phyloP scores from a whole-genome alignment of 176 grass and related monocot species.

The Oryza rufipogon region DNA sequence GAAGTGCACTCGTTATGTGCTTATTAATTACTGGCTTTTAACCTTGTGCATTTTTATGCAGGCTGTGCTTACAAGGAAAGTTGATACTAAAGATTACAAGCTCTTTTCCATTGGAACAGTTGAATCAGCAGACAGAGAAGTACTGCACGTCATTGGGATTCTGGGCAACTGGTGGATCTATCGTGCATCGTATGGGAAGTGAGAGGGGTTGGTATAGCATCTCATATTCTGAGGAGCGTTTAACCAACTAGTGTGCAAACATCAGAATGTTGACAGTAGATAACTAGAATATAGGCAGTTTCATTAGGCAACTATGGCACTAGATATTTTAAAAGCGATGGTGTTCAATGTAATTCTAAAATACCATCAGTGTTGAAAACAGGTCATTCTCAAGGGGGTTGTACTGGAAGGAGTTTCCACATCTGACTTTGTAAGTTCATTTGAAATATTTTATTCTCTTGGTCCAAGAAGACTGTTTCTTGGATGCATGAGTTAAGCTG shows the following conservation, averaged over 20 bases:
- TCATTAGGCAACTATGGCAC: background rate
- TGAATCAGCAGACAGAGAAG: constrained; percentile 56
- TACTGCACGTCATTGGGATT: constrained; percentile 69
- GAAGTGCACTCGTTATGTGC: background rate
- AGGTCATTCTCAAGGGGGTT: background rate
- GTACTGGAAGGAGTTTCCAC: background rate
- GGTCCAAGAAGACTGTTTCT: background rate
- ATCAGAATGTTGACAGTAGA: background rate
- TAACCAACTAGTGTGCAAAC: background rate
- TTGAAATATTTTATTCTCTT: background rate
- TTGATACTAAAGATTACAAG: constrained; percentile 77
- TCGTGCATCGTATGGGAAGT: constrained; percentile 43
- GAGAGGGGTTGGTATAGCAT: constrained; percentile 23
- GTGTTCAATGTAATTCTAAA: constrained; percentile 19
- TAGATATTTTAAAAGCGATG: background rate
- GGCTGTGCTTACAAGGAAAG: constrained; percentile 67
- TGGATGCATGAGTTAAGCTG: constrained; percentile 5
- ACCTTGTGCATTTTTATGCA: constrained; percentile 47
- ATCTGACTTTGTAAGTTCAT: background rate
- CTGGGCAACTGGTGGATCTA: constrained; percentile 85
- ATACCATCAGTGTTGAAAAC: background rate
- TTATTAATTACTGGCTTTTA: background rate
- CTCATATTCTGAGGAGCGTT: constrained; percentile 18
- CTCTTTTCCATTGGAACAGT: constrained; percentile 65
- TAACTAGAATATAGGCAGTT: constrained; percentile 12